phyloP scores from a whole-genome alignment of 345 rosid genomes.

The Citrus inodora region DNA sequence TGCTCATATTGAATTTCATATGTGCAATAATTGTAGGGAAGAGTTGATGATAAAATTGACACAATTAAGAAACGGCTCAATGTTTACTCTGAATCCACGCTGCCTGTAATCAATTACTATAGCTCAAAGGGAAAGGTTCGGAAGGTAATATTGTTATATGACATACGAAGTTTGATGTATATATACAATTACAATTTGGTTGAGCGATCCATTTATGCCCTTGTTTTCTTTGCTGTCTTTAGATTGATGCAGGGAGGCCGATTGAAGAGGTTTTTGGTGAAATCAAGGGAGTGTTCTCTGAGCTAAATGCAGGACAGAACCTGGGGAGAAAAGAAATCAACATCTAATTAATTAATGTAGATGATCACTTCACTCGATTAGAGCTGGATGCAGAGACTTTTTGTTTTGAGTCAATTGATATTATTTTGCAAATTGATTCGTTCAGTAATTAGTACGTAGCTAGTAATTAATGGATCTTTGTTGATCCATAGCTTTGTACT shows the following conservation, averaged over 20 bases:
- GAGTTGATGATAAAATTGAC: slow-evolving; percentile 32
- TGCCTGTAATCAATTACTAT: slow-evolving; percentile 22
- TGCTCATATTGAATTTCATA: not conserved
- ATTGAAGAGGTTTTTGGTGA: slow-evolving; percentile 29
- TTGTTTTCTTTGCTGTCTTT: not conserved
- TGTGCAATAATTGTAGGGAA: slow-evolving; percentile 16
- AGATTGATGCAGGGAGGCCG: slow-evolving; percentile 33
- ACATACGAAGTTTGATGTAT: not conserved
- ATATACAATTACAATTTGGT: not conserved
- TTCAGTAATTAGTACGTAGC: too few relatives aligned
- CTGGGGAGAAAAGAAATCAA: not conserved
- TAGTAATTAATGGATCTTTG: too few relatives aligned
- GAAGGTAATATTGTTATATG: slow-evolving; percentile 17
- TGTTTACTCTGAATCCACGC: slow-evolving; percentile 20
- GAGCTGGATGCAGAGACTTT: not conserved
- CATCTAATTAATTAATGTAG: not conserved
- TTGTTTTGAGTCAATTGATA: not conserved
- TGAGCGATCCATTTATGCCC: not conserved
- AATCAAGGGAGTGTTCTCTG: slow-evolving; percentile 22
- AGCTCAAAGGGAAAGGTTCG: slow-evolving; percentile 30
- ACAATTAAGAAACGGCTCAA: slow-evolving; percentile 27
- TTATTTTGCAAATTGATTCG: too few relatives aligned
- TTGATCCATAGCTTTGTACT: too few relatives aligned
- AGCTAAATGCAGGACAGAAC: not conserved
- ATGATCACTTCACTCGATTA: not conserved